Conservation (phyloP, 1,139 yeast species). For the Magnusiomyces paraingens region DNA sequence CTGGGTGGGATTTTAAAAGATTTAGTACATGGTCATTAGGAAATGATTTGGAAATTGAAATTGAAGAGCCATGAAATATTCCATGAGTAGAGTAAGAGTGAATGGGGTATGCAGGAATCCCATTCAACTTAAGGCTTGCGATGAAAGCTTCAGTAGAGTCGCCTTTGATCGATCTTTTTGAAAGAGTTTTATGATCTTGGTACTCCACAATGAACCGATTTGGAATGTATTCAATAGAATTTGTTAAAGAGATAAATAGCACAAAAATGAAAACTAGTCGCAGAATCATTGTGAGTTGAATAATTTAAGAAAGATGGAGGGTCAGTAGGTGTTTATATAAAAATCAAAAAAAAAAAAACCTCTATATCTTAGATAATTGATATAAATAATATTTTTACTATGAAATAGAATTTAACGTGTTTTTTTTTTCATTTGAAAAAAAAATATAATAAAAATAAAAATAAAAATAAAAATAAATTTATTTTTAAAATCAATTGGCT, state of each 20-base stretch:
- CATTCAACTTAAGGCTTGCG: neutral
- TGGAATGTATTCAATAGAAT: neutral
- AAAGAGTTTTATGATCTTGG: neutral
- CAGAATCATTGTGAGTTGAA: neutral
- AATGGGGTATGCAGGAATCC: constrained; percentile 1
- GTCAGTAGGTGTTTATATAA: neutral
- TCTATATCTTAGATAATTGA: no score
- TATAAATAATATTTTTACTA: no score
- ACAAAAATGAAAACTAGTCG: neutral
- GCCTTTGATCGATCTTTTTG: neutral
- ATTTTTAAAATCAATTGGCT: no score
- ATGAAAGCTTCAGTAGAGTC: constrained; percentile 8
- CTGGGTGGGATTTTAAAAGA: constrained; percentile 3
- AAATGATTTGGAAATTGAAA: neutral
- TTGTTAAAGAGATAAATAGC: neutral
- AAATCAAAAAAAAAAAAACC: neutral
- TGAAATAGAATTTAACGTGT: no score
- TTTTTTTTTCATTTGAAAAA: no score
- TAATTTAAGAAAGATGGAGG: neutral
- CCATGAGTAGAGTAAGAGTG: neutral
- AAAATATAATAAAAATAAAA: no score
- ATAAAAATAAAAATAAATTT: no score
- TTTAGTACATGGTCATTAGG: neutral
- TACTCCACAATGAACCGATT: constrained; percentile 7
- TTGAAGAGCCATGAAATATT: neutral